Base-by-base conservation (phyloP, 108 stramenopile species). In the Cyclotella kingstonii region DNA sequence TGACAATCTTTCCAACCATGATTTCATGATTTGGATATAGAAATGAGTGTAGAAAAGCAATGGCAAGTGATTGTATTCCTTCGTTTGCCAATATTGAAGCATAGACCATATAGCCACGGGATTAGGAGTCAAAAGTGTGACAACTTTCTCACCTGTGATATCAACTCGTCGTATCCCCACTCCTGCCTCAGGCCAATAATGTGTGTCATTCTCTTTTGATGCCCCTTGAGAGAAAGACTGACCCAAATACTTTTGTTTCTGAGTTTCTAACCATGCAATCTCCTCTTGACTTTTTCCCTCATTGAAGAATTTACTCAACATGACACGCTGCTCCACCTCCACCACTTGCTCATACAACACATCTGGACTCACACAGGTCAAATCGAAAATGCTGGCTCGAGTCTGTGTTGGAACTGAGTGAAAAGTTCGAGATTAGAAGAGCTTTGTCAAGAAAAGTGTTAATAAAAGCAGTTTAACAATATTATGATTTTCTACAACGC, bases 321-420 rank as follows among this genome's bases (percentile, higher is more conserved):
- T 79, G 14, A 99, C 85, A 14, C 97, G 82, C 59, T 99, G 97
- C 5, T 96, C 91, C 14, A 97, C 80, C 70, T 96, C 96, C 18
- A 94, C 81, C 17, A 96, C 95, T n/a, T 56, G 25, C 53, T 94
- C 86, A 68, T 97, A 97, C 62, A 98, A 77, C 38, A 90, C 65
- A 18, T 78, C 83, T n/a, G 94, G 95, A 8, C 73, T 77, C 43
- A 42, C 44, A 58, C 87, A 89, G 0, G 81, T 66, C 68, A 92
- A 67, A 73, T 92, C 91, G 61, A 92, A 92, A 48, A 99, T 98
- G 51, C 94, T 67, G 1, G 90, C 90, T 15, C 98, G 86, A 5
- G 93, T 72, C 73, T 99, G 95, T n/a, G n/a, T n/a, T n/a, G n/a
- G n/a, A n/a, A n/a, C n/a, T n/a, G n/a, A n/a, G n/a, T n/a, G n/a